phyloP scores from a whole-genome alignment of 225 moss, liverwort and hornwort species.

The Polytrichum commune region DNA sequence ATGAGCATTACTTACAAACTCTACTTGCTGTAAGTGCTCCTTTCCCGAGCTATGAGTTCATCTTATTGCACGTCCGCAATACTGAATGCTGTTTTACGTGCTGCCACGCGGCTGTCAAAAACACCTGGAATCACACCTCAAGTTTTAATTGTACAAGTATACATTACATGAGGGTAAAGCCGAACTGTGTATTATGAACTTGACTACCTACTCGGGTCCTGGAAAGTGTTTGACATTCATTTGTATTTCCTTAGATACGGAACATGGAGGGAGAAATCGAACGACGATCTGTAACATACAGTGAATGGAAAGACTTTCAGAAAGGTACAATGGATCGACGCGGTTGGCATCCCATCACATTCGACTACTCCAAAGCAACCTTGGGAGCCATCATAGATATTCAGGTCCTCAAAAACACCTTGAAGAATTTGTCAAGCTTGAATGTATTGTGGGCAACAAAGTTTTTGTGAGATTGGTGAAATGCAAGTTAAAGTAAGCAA shows the following conservation, averaged over 20 bases:
- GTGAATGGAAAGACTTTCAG: conserved; percentile 73
- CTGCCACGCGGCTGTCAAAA: too few species aligned
- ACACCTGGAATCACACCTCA: too few species aligned
- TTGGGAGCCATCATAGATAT: conserved; percentile 76
- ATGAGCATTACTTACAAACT: conserved; percentile 97
- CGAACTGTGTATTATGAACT: too few species aligned
- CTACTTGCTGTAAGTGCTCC: conserved; percentile 73
- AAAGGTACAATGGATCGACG: conserved; percentile 69
- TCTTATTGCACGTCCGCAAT: too few species aligned
- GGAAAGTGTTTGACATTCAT: background rate
- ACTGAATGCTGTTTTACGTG: too few species aligned
- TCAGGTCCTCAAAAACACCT: conserved; percentile 51
- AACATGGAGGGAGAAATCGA: conserved; percentile 73
- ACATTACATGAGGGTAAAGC: too few species aligned
- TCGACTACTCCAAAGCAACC: conserved; percentile 77
- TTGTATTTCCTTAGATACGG: conserved; percentile 47
- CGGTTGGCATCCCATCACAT: conserved; percentile 94
- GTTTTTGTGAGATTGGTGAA: too few species aligned
- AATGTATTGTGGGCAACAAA: too few species aligned
- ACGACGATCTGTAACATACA: conserved; percentile 88
- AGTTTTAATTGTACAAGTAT: too few species aligned
- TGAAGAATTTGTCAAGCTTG: background rate
- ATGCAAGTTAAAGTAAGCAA: too few species aligned
- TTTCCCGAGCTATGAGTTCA: background rate
- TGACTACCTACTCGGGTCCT: background rate